Evolutionary conservation across 371 early-diverging fungal genomes (phyloP).

Genomic region (Mucor velutinosus): DNA sequence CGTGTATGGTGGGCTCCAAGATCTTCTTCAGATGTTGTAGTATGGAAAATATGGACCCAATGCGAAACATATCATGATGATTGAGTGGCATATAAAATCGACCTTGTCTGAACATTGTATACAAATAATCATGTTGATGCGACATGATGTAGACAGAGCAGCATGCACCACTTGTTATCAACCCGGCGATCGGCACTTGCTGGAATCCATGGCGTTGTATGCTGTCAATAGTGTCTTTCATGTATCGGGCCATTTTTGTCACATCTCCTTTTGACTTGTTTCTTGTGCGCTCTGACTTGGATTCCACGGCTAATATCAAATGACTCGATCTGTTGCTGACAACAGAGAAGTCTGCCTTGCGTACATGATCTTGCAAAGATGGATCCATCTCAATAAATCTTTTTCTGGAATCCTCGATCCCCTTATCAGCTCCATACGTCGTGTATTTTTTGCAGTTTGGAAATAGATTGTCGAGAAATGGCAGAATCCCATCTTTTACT

Average conservation of each 20-base stretch:
- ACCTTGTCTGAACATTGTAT: neutral
- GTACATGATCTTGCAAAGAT: neutral
- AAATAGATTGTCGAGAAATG: slow-evolving; percentile 4
- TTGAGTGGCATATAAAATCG: neutral
- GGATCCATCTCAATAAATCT: slow-evolving; percentile 14
- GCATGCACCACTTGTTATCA: neutral
- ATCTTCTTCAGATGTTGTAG: neutral
- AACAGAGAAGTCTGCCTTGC: slow-evolving; percentile 14
- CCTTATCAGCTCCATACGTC: slow-evolving; percentile 14
- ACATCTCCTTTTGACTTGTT: neutral
- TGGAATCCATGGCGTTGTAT: neutral
- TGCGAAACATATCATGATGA: neutral
- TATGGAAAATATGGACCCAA: neutral
- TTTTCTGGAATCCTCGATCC: slow-evolving; percentile 2
- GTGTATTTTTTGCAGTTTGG: slow-evolving; percentile 14
- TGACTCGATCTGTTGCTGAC: slow-evolving; percentile 9
- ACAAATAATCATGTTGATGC: neutral
- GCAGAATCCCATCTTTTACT: slow-evolving; percentile 10
- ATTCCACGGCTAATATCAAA: slow-evolving; percentile 8
- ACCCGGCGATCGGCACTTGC: neutral
- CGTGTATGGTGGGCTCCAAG: neutral
- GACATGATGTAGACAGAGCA: neutral
- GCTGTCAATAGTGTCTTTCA: slow-evolving; percentile 9
- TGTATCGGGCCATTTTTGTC: slow-evolving; percentile 8
- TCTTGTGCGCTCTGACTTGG: slow-evolving; percentile 9